Base-by-base conservation (phyloP, 2,329 filamentous ascomycete species). In the Sphaerulina populicola region DNA sequence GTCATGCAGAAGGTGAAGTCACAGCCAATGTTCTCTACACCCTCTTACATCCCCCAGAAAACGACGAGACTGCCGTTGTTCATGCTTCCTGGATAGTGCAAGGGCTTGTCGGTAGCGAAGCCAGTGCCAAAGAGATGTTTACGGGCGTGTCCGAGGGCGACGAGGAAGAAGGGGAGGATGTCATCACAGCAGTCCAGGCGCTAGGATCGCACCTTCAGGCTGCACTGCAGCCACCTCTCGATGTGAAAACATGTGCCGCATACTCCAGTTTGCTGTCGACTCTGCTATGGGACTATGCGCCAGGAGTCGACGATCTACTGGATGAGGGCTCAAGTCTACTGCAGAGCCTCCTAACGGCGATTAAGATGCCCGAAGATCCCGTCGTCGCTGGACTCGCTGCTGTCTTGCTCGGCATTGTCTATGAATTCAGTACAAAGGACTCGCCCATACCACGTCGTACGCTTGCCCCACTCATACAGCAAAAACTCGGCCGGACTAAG, bases 371-470 rank as follows among this genome's bases (percentile, higher is more conserved):
- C 37, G 83, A 54, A 71, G 74, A 63, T 70, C 58, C 62, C 4
- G 52, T 63, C 6, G 55, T 65, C 6, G 51, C 61, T 12, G 93
- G 93, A 1, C 76, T 98, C 10, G 88, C 86, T 65, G 85, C 89
- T 12, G 82, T 89, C 65, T 72, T 98, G 0, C 76, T 97, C 1
- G 93, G 91, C 8, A 83, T 94, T 15, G 78, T 93, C 4, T 98
- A 97, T 66, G 93, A 98, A 64, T 98, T 97, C 64, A 97, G 91
- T 8, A 96, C 91, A 0, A 95, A 94, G 66, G 93, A 98, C 69
- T 97, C 91, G 0, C 88, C 93, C 0, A 84, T 98, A 46, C 80
- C 91, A 5, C 79, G 93, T 54, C 77, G 82, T 21, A 90, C 85
- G 8, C 72, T 98, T 40, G 86, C 94, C 62, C 81, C 85, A 21